Evolutionary conservation across 1,284 basidiomycete genomes (phyloP).

Genomic region (Trichosporon faecale): DNA sequence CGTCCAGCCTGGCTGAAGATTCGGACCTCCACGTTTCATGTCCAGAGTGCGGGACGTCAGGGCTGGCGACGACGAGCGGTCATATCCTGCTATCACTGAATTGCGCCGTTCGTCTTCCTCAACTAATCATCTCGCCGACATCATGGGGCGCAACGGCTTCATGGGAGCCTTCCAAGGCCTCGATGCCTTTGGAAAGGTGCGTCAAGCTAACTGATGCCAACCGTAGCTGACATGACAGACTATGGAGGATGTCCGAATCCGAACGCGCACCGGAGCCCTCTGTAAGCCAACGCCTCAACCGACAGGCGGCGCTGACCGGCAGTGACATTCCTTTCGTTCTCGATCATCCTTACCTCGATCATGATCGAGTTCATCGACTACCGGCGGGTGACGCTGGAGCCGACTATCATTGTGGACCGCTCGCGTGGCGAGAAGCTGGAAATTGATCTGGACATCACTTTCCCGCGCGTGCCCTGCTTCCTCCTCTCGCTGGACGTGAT

Average conservation of each 20-base stretch:
- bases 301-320: conserved; percentile 18
- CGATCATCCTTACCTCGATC: conserved; percentile 86
- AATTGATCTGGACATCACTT: conserved; percentile 88
- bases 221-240: conserved; percentile 60
- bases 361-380: conserved; percentile 96
- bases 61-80: neutral
- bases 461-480: conserved; percentile 96
- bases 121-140: neutral
- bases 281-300: conserved; percentile 57
- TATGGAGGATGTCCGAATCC: conserved; percentile 96
- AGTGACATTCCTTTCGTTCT: conserved; percentile 90
- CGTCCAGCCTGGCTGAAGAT: neutral
- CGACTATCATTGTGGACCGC: conserved; percentile 86
- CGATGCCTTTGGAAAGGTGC: conserved; percentile 97
- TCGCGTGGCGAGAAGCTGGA: conserved; percentile 91
- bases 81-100: neutral
- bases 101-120: neutral
- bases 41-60: neutral
- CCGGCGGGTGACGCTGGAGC: conserved; percentile 77
- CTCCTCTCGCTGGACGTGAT: conserved; percentile 93
- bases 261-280: conserved; percentile 86
- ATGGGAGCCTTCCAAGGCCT: conserved; percentile 56
- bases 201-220: conserved; percentile 24
- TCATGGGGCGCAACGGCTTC: conserved; percentile 52
- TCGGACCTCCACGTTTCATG: conserved; percentile 11